Evolutionary conservation across 495 filamentous ascomycete genomes (phyloP).

Genomic region (Hypoxylon cercidicola): DNA sequence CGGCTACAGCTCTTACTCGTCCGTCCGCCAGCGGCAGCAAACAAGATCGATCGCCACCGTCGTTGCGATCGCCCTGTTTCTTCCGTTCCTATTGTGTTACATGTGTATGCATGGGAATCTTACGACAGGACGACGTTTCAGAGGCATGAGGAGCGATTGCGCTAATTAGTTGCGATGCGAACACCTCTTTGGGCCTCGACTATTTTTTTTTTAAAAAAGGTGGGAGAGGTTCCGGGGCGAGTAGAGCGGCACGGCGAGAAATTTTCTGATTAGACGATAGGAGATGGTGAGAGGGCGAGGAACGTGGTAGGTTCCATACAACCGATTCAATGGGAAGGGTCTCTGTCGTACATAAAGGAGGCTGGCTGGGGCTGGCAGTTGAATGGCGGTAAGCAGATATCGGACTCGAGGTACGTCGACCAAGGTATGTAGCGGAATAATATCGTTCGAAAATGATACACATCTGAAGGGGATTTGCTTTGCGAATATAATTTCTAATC

Average conservation of each 20-base stretch:
- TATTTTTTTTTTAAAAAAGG: conserved; percentile 4
- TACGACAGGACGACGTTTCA: conserved; percentile 21
- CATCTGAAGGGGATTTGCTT: too few species aligned
- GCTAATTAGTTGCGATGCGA: conserved; percentile 26
- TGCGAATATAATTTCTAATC: too few species aligned
- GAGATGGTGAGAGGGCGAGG: conserved; percentile 14
- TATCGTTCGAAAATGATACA: too few species aligned
- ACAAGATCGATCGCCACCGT: too few species aligned
- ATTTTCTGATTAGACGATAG: conserved; percentile 5
- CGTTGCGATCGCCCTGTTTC: conserved; percentile 28
- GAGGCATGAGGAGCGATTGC: conserved; percentile 26
- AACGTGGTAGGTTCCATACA: conserved; percentile 27
- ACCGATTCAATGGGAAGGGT: conserved; percentile 31
- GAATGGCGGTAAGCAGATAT: too few species aligned
- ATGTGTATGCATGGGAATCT: conserved; percentile 10
- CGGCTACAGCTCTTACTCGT: conserved; percentile 47
- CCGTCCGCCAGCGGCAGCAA: too few species aligned
- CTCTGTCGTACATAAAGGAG: conserved; percentile 32
- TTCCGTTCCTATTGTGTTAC: conserved; percentile 11
- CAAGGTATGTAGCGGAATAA: too few species aligned
- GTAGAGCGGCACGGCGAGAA: conserved; percentile 31
- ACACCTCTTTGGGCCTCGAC: conserved; percentile 13
- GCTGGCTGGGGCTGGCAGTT: conserved; percentile 8
- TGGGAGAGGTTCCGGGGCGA: conserved; percentile 26
- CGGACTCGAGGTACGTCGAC: too few species aligned